These are phyloP conservation scores for Wallacemonas sp. DNA, from an alignment of 208 protist genomes.

Conservation along the genomic window DNA sequence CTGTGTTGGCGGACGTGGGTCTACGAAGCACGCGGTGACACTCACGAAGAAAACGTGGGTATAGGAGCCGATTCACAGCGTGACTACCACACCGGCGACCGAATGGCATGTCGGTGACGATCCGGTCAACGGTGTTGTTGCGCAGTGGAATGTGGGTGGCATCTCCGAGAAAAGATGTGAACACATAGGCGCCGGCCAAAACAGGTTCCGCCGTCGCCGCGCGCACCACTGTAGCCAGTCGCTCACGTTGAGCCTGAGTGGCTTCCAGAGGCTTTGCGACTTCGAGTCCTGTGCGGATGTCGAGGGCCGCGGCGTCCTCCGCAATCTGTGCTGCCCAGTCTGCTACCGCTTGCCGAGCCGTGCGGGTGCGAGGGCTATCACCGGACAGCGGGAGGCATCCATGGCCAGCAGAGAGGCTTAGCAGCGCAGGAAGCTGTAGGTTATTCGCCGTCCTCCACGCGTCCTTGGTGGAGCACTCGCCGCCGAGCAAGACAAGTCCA, in stretches of 20 bases:
- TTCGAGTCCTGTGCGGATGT: not conserved
- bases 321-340: not conserved
- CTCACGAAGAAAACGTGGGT: conserved; percentile 43
- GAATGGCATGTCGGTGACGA: conserved; percentile 72
- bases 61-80: conserved; percentile 36
- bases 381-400: not conserved
- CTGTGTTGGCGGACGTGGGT: too few relatives aligned
- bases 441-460: conserved; percentile 2
- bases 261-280: not conserved
- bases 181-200: not conserved
- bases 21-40: conserved; percentile 35
- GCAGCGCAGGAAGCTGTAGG: not conserved
- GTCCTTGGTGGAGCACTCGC: conserved; percentile 21
- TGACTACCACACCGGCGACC: conserved; percentile 60
- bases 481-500: conserved; percentile 15
- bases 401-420: not conserved
- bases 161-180: conserved; percentile 26
- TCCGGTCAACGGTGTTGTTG: conserved; percentile 34
- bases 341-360: not conserved
- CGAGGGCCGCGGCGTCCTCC: not conserved
- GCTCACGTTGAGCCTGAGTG: not conserved
- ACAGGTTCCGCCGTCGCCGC: not conserved
- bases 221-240: not conserved
- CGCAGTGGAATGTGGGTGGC: conserved; percentile 34
- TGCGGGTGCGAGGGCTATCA: not conserved